Conservation (phyloP, 2,329 filamentous ascomycete genomes). For the Colletotrichum agaves region DNA sequence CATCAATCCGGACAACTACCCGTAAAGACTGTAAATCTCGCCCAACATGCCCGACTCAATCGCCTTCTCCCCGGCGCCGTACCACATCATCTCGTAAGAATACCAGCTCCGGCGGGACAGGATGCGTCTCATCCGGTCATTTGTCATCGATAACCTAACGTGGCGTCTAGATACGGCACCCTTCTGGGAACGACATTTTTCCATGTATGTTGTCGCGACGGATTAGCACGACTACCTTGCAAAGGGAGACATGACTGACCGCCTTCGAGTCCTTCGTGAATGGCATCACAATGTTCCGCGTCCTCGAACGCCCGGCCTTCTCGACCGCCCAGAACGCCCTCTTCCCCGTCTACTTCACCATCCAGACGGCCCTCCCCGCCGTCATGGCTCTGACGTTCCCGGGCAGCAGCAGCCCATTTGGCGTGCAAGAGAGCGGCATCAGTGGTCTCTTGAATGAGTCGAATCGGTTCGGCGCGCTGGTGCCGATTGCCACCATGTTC, state of each 20-base stretch:
- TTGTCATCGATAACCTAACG: slow-evolving; percentile 22
- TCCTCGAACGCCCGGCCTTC: slow-evolving; percentile 83
- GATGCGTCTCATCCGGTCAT: slow-evolving; percentile 3
- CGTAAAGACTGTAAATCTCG: not conserved
- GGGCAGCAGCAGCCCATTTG: slow-evolving; percentile 60
- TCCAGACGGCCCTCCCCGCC: slow-evolving; percentile 81
- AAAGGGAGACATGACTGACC: not conserved
- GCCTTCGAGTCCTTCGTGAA: slow-evolving; percentile 75
- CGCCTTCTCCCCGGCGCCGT: slow-evolving; percentile 74
- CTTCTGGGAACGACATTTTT: slow-evolving; percentile 89
- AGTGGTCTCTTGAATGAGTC: slow-evolving; percentile 67
- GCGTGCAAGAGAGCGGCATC: slow-evolving; percentile 58
- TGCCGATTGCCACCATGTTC: slow-evolving; percentile 77
- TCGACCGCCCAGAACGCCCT: slow-evolving; percentile 80
- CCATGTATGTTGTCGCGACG: slow-evolving; percentile 66
- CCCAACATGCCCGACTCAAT: slow-evolving; percentile 60
- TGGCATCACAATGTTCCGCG: slow-evolving; percentile 79
- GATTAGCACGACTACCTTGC: too few species aligned
- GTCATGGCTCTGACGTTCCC: slow-evolving; percentile 85
- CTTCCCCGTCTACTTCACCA: slow-evolving; percentile 88
- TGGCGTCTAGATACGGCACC: slow-evolving; percentile 77
- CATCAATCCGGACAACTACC: not conserved
- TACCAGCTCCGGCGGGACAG: not conserved
- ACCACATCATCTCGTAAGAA: slow-evolving; percentile 78
- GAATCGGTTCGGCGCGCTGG: slow-evolving; percentile 72